Conservation (phyloP, 805 yeast species). For the Metschnikowia arizonensis region DNA sequence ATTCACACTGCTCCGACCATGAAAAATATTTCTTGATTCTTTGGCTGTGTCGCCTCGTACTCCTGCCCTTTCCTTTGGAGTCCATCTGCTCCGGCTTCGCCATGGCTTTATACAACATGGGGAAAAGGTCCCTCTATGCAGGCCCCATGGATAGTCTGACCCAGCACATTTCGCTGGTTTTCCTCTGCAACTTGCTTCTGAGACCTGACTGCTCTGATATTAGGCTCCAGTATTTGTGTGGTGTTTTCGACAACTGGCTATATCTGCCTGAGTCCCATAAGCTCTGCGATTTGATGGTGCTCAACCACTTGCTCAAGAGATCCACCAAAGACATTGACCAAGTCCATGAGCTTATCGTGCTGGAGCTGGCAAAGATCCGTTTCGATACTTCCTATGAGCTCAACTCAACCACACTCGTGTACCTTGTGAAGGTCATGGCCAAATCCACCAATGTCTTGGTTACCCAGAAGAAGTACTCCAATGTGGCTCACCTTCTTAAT, state of each 20-base stretch:
- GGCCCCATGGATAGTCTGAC: constrained; percentile 45
- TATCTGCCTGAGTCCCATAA: constrained; percentile 10
- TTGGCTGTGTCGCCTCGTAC: constrained; percentile 67
- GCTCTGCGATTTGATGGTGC: constrained; percentile 39
- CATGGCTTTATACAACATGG: constrained; percentile 32
- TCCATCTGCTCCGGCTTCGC: constrained; percentile 32
- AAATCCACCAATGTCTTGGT: constrained; percentile 25
- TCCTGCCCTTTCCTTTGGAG: constrained; percentile 69
- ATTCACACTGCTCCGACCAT: constrained; percentile 14
- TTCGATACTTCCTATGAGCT: not conserved
- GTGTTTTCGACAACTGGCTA: constrained; percentile 18
- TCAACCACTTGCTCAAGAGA: constrained; percentile 36
- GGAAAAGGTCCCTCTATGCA: constrained; percentile 26
- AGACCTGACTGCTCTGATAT: constrained; percentile 42
- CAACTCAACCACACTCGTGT: constrained; percentile 22
- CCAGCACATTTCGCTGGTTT: constrained; percentile 51
- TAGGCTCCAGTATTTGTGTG: constrained; percentile 17
- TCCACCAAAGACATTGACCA: constrained; percentile 6
- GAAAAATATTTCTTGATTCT: constrained; percentile 45
- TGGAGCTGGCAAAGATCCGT: constrained; percentile 8
- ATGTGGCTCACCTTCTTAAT: constrained; percentile 47
- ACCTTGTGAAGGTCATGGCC: constrained; percentile 31
- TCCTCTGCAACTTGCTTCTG: constrained; percentile 50
- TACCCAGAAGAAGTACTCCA: constrained; percentile 26
- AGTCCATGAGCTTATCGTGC: constrained; percentile 1